These are phyloP conservation scores for Chlorella variabilis DNA, from an alignment of 163 green algal genomes.

Conservation along the genomic window DNA sequence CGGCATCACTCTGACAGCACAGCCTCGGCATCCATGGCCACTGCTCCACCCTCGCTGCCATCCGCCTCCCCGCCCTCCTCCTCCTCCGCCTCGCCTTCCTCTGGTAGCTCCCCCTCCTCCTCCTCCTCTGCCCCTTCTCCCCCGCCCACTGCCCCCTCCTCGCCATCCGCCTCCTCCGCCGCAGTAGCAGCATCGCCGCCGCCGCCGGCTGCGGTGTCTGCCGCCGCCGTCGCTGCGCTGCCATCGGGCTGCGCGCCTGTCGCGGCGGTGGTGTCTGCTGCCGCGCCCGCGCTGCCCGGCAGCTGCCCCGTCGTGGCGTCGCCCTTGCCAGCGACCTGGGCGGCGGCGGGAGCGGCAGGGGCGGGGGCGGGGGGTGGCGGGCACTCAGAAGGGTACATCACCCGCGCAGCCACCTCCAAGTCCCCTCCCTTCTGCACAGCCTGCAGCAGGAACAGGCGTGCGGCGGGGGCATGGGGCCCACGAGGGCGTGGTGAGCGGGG, in stretches of 20 bases:
- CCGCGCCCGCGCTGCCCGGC: neutral
- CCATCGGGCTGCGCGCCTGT: neutral
- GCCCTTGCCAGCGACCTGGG: neutral
- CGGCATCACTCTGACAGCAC: too few species aligned
- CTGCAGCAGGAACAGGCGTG: constrained; percentile 16
- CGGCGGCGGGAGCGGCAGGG: neutral
- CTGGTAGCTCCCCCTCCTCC: constrained; percentile 24
- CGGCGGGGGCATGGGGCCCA: too few species aligned
- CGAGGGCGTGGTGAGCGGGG: too few species aligned
- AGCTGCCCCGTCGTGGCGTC: neutral
- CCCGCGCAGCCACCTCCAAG: constrained; percentile 42
- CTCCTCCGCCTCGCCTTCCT: neutral
- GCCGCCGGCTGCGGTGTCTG: neutral
- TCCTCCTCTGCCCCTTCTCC: neutral
- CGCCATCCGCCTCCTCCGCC: neutral
- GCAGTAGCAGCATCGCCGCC: neutral
- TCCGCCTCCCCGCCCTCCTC: neutral
- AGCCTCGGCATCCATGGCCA: too few species aligned
- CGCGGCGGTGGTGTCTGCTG: neutral
- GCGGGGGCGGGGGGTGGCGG: neutral
- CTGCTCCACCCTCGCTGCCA: too few species aligned
- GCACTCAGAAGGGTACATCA: constrained; percentile 45
- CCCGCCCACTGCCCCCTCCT: neutral
- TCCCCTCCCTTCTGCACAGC: constrained; percentile 42
- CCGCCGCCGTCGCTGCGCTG: neutral